phyloP scores from a whole-genome alignment of 129 eudicot genomes.

The Cynara cardunculus region DNA sequence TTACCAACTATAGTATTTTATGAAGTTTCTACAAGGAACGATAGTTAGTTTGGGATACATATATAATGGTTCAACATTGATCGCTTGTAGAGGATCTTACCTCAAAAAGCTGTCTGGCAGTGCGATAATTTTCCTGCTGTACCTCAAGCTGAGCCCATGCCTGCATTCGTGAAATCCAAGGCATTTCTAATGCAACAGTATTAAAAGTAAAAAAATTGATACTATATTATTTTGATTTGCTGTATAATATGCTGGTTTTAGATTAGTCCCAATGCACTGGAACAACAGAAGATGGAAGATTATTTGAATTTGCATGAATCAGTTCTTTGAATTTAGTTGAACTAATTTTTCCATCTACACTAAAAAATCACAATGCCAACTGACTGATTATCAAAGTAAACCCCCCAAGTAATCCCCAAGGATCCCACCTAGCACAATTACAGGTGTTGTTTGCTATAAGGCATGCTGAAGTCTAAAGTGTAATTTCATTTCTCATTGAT shows the following conservation, averaged over 20 bases:
- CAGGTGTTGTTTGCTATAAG: too few species aligned
- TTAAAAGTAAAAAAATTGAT: neutral
- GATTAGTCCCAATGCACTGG: too few species aligned
- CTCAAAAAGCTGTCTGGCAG: slow-evolving; percentile 84
- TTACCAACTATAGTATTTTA: neutral
- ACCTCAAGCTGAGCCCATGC: slow-evolving; percentile 99
- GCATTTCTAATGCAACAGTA: neutral
- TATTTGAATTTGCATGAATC: too few species aligned
- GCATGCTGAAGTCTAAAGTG: too few species aligned
- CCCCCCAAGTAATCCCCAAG: neutral
- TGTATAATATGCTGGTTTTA: too few species aligned
- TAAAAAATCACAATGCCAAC: too few species aligned
- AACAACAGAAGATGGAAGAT: too few species aligned
- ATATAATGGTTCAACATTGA: neutral
- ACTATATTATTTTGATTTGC: too few species aligned
- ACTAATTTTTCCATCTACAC: too few species aligned
- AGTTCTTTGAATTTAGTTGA: too few species aligned
- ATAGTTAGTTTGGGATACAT: neutral
- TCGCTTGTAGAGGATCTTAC: slow-evolving; percentile 21
- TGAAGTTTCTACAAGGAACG: neutral
- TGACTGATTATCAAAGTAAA: too few species aligned
- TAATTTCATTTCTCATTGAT: too few species aligned
- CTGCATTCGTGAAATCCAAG: slow-evolving; percentile 26
- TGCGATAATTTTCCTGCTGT: slow-evolving; percentile 54
- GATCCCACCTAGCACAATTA: neutral